Base-by-base conservation (phyloP, 139 green algal species). In the Micractinium sp. region DNA sequence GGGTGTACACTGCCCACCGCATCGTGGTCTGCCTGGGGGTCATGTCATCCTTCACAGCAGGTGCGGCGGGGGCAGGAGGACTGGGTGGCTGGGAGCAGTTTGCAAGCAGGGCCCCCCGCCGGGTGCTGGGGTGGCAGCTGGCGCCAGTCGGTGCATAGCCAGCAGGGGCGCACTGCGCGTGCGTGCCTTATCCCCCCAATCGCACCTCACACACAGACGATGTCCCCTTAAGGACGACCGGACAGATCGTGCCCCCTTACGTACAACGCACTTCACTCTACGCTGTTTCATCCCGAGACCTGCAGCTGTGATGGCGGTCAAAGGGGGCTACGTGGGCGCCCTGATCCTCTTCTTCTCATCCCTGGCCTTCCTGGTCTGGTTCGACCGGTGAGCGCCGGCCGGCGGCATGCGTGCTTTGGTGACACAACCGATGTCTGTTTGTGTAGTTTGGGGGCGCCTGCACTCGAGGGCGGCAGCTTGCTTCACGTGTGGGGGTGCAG, bases 301-400 rank as follows among this genome's bases (percentile, higher is more conserved):
- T 61, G 85, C 85, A 88, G 85, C 87, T 31, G 89, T 94, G n/a
- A 83, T 94, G 76, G 76, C 93, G 19, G 87, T 92, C 41, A 94
- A 93, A 88, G 36, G 78, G 23, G 93, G 91, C 7, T 95, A 91
- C 87, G 35, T 90, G 22, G 85, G 74, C 1, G 89, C 76, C 41
- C 69, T 74, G n/a, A 73, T 88, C 23, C 25, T 91, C 61, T 60
- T 91, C 19, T 86, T 94, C n/a, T 77, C 92, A 14, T 33, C 75
- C 23, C 39, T 92, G 23, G 63, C 66, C 47, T 63, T 91, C 41
- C 85, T 95, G 20, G 71, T 85, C 15, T 56, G 83, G 29, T 80
- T 91, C 77, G 90, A 94, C 89, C 81, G 88, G 83, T 92, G 90
- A 56, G 47, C 47, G 47, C 47, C 47, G 47, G 9, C 47, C 47